Evolutionary conservation across 2,329 filamentous ascomycete genomes (phyloP), one percentile per base, ranked within the genome.

Genomic region (Trichothecium sympodiale): DNA sequence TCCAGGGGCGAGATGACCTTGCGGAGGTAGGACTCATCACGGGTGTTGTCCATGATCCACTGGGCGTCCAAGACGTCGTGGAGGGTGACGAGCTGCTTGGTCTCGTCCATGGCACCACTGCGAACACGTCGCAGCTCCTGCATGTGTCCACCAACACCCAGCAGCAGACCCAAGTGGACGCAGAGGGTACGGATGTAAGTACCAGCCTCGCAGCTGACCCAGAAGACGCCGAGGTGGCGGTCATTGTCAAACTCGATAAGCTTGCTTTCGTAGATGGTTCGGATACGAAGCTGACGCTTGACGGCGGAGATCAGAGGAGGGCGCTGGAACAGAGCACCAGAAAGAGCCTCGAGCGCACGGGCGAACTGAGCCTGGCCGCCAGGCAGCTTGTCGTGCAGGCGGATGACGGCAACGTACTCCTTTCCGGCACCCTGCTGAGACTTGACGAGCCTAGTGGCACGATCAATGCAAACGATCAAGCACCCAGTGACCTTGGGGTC

Each of bases 121-220:
- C 89, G 77, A 35, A 96, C 89, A 74, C 89, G 80, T 51, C 89
- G 78, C 49, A 96, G 79, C 69, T 96, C 89, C 69, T 96, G 89
- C 89, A 96, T 96, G 68, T 96, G 87, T 36, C 85, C 91, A 48
- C 89, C 89, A 39, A 94, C 87, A 57, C 89, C 74, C 32, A 78
- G 64, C 30, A 78, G 60, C 39, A 78, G 64, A 61, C 85, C 85
- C 47, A 98, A 62, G 65, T 96, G 91, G 30, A 96, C 89, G 64
- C 91, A 96, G 33, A 98, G 79, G 27, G 91, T 98, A 70, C 91
- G 84, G 59, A 98, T 96, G 63, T 98, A 98, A 45, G 91, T 98
- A 59, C 91, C 91, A 36, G 59, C 91, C 66, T 98, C 91, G 64
- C 91, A 98, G 65, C 86, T 94, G 50, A 96, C 91, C 89, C 91